phyloP scores from a whole-genome alignment of 2,329 filamentous ascomycete genomes.

The Aspergillus phoenicis region DNA sequence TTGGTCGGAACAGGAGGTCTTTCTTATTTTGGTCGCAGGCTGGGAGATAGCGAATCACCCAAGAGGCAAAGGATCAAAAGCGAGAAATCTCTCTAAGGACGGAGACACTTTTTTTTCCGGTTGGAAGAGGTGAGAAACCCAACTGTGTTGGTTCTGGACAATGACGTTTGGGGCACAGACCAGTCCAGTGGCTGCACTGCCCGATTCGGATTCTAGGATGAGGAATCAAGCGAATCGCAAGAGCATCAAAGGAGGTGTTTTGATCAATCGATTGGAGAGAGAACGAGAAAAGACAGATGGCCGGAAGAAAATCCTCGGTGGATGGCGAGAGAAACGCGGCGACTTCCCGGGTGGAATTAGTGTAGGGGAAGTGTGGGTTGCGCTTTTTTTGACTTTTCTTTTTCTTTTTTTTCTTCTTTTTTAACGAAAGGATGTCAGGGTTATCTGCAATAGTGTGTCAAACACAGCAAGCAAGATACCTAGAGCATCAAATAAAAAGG shows the following conservation, averaged over 20 bases:
- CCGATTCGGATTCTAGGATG: slow-evolving; percentile 31
- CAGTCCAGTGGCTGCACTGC: slow-evolving; percentile 51
- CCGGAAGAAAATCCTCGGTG: slow-evolving; percentile 18
- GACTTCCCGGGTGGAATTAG: slow-evolving; percentile 17
- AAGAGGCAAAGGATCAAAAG: slow-evolving; percentile 22
- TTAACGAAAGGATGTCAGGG: slow-evolving; percentile 43
- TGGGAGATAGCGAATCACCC: background rate
- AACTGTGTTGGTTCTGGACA: slow-evolving; percentile 33
- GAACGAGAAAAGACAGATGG: slow-evolving; percentile 21
- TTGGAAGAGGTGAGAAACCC: slow-evolving; percentile 28
- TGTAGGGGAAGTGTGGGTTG: slow-evolving; percentile 24
- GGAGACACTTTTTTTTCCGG: slow-evolving; percentile 16
- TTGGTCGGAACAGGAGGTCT: slow-evolving; percentile 14
- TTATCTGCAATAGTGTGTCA: slow-evolving; percentile 48
- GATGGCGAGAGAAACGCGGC: slow-evolving; percentile 15
- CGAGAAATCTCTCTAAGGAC: slow-evolving; percentile 26
- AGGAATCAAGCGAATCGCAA: slow-evolving; percentile 30
- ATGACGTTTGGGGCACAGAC: slow-evolving; percentile 43
- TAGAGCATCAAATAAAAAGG: slow-evolving; percentile 29
- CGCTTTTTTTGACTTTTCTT: slow-evolving; percentile 15
- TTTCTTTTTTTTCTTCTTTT: slow-evolving; percentile 10
- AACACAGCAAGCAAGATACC: slow-evolving; percentile 44
- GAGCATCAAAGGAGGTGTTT: slow-evolving; percentile 21
- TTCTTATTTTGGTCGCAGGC: background rate
- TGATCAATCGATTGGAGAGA: slow-evolving; percentile 18